Conservation (phyloP, 2,329 filamentous ascomycete species). For the Exophiala sp. region DNA sequence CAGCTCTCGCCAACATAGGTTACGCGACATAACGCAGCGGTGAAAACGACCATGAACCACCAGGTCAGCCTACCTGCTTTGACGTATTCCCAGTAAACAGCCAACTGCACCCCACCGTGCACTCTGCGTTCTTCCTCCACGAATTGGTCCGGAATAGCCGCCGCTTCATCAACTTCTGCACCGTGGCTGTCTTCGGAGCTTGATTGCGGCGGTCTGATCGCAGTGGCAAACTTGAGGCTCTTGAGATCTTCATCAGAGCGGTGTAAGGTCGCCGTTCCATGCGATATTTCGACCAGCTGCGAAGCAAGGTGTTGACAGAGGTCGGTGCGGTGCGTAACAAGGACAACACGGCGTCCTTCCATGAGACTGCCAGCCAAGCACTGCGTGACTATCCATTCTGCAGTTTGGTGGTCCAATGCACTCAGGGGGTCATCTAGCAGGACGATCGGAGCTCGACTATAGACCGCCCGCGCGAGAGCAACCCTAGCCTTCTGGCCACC, state of each 20-base stretch:
- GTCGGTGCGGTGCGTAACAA: conserved; percentile 63
- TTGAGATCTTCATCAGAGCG: conserved; percentile 45
- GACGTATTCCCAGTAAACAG: conserved; percentile 80
- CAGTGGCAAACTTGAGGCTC: conserved; percentile 32
- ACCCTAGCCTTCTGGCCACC: conserved; percentile 57
- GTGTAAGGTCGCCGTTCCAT: conserved; percentile 49
- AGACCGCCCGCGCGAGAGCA: conserved; percentile 56
- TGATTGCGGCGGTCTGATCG: conserved; percentile 32
- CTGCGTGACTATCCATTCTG: conserved; percentile 54
- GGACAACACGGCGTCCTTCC: conserved; percentile 49
- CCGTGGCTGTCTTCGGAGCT: conserved; percentile 30
- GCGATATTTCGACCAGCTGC: conserved; percentile 64
- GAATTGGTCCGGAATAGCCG: conserved; percentile 64
- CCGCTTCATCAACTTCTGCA: conserved; percentile 33
- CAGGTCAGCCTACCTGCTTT: conserved; percentile 68
- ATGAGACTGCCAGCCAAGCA: conserved; percentile 53
- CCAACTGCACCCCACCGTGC: conserved; percentile 66
- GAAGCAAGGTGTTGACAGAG: conserved; percentile 66
- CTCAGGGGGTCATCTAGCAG: conserved; percentile 57
- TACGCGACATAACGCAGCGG: conserved; percentile 56
- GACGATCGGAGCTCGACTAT: conserved; percentile 50
- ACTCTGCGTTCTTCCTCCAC: conserved; percentile 70
- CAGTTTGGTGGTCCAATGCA: conserved; percentile 59
- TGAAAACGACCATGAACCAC: conserved; percentile 61
- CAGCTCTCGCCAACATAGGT: conserved; percentile 63